Evolutionary conservation across 371 early-diverging fungal genomes (phyloP).

Genomic region (Neoconidiobolus thromboides): DNA sequence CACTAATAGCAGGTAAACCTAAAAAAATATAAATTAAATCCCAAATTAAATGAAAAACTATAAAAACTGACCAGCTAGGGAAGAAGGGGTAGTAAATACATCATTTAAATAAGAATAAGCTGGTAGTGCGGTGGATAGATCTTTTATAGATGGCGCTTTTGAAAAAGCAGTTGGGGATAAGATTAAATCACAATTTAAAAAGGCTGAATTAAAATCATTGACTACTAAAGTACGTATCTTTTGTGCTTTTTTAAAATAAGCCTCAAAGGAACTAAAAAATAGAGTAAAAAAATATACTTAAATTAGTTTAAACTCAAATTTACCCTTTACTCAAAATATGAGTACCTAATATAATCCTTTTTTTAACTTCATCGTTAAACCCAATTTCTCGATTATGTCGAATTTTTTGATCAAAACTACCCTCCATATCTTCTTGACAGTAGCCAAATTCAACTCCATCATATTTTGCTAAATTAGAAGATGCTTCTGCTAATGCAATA

Average conservation of each 20-base stretch:
- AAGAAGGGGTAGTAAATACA: conserved; percentile 72
- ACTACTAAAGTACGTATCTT: conserved; percentile 59
- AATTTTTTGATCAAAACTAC: conserved; percentile 23
- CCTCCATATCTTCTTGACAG: not conserved
- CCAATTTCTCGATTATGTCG: conserved; percentile 38
- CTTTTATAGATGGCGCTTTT: conserved; percentile 10
- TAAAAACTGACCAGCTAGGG: conserved; percentile 39
- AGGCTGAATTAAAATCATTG: conserved; percentile 53
- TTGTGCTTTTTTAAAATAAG: conserved; percentile 63
- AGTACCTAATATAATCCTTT: conserved; percentile 67
- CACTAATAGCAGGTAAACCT: not conserved
- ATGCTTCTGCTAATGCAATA: conserved; percentile 78
- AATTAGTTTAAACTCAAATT: not conserved
- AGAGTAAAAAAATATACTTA: conserved; percentile 29
- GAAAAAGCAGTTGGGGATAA: conserved; percentile 7
- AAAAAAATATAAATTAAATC: not conserved
- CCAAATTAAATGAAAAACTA: not conserved
- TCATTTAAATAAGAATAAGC: conserved; percentile 41
- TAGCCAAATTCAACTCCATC: conserved; percentile 45
- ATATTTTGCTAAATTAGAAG: conserved; percentile 72
- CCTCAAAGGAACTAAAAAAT: conserved; percentile 36
- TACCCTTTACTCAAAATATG: conserved; percentile 63
- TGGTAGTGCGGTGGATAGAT: conserved; percentile 9
- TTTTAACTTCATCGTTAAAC: conserved; percentile 66
- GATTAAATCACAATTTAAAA: conserved; percentile 15